Evolutionary conservation across 306 rosid species (phyloP).

Genomic region (Vicia sativa): DNA sequence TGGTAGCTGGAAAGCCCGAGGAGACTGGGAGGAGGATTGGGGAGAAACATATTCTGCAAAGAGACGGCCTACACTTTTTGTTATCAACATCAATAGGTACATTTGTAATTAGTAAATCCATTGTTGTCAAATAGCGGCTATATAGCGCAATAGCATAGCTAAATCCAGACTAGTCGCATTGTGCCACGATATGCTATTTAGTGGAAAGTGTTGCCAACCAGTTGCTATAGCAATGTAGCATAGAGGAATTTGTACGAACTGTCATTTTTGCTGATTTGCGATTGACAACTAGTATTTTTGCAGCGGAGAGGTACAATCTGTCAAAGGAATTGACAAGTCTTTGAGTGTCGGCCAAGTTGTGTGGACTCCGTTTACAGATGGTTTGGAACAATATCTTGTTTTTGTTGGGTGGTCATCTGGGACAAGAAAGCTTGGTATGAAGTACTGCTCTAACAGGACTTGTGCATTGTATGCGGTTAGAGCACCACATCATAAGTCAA

Average conservation of each 20-base stretch:
- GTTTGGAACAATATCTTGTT: constrained; percentile 61
- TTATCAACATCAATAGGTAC: constrained; percentile 61
- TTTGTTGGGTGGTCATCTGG: constrained; percentile 82
- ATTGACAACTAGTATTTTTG: constrained; percentile 17
- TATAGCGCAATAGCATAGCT: too few relatives aligned
- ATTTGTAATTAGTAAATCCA: not conserved
- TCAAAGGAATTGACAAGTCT: constrained; percentile 65
- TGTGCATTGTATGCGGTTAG: constrained; percentile 70
- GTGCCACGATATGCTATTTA: too few relatives aligned
- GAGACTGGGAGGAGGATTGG: constrained; percentile 85
- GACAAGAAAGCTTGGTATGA: constrained; percentile 82
- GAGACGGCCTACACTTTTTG: constrained; percentile 77
- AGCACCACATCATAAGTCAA: constrained; percentile 49
- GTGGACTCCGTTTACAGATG: constrained; percentile 69
- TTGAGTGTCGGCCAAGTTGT: constrained; percentile 89
- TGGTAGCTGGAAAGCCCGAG: constrained; percentile 80
- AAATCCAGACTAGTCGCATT: too few relatives aligned
- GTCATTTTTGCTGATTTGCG: not conserved
- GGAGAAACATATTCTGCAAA: constrained; percentile 88
- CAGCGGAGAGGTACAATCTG: constrained; percentile 75
- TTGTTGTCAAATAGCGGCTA: not conserved
- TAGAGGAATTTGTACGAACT: not conserved
- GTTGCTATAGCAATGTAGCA: not conserved
- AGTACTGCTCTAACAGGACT: constrained; percentile 81
- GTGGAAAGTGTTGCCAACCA: too few relatives aligned